phyloP scores from a whole-genome alignment of 2,329 filamentous ascomycete species.

The Rachicladosporium sp. region DNA sequence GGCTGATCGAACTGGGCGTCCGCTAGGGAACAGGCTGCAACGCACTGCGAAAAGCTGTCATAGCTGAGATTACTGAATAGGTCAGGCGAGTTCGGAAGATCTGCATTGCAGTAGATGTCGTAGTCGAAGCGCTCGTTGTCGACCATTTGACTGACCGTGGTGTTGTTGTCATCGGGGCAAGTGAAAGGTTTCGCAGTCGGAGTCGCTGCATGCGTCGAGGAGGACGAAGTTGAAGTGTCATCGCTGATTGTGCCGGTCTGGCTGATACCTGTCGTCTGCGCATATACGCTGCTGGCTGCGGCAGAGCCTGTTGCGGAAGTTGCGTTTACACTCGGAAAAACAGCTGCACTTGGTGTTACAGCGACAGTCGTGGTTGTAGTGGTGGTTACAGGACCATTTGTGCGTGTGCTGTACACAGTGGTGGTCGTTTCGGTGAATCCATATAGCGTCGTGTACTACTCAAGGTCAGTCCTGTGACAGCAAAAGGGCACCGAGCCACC shows the following conservation, averaged over 20 bases:
- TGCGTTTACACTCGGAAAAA: background rate
- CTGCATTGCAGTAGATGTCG: constrained; percentile 21
- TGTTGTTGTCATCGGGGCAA: constrained; percentile 22
- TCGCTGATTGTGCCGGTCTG: constrained; percentile 3
- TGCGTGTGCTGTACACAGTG: constrained; percentile 11
- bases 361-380: constrained; percentile 9
- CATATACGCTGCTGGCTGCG: constrained; percentile 3
- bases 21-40: constrained; percentile 21
- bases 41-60: constrained; percentile 19
- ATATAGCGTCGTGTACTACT: constrained; percentile 9
- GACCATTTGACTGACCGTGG: constrained; percentile 21
- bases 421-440: constrained; percentile 12
- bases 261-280: constrained; percentile 2
- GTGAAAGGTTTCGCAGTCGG: constrained; percentile 19
- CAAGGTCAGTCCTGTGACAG: constrained; percentile 4
- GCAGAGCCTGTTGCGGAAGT: background rate
- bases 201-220: background rate
- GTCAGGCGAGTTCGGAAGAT: constrained; percentile 13
- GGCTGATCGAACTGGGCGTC: constrained; percentile 16
- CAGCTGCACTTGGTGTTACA: background rate
- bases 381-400: constrained; percentile 1
- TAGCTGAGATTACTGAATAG: constrained; percentile 16
- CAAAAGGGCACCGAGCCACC: background rate
- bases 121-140: constrained; percentile 22
- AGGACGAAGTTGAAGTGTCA: constrained; percentile 2